Evolutionary conservation across 164 flowering plant genomes (phyloP).

Genomic region (Annona cherimola): DNA sequence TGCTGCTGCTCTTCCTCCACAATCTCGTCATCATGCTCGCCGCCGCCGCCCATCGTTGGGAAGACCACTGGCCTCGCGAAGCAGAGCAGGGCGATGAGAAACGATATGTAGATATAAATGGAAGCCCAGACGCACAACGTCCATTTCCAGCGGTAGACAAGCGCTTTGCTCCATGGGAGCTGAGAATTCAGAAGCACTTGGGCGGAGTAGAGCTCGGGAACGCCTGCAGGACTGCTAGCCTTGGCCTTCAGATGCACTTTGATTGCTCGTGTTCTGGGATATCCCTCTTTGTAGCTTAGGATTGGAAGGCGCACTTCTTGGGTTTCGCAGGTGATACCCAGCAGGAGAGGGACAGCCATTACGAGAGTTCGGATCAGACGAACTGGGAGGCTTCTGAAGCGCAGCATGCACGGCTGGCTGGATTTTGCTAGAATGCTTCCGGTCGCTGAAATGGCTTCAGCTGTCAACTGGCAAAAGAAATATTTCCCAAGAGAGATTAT

Average conservation of each 20-base stretch:
- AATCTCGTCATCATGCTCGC: not conserved
- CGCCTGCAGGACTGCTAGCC: constrained; percentile 42
- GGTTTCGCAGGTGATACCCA: constrained; percentile 58
- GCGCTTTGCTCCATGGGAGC: constrained; percentile 55
- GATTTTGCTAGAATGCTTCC: constrained; percentile 52
- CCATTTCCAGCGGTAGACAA: constrained; percentile 66
- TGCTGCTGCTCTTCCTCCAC: constrained; percentile 1
- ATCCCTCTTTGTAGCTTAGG: constrained; percentile 48
- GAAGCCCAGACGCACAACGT: constrained; percentile 74
- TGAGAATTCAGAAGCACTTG: constrained; percentile 51
- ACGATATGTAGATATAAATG: constrained; percentile 33
- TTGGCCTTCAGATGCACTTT: constrained; percentile 45
- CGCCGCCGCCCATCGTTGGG: constrained; percentile 5
- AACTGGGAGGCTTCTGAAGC: constrained; percentile 58
- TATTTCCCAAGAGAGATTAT: not conserved
- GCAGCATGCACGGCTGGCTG: constrained; percentile 73
- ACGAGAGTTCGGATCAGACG: constrained; percentile 41
- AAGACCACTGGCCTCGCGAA: constrained; percentile 44
- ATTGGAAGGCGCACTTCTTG: constrained; percentile 36
- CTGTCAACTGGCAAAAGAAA: constrained; percentile 40
- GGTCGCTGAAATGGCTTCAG: constrained; percentile 44
- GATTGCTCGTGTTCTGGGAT: constrained; percentile 42
- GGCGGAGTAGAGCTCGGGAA: constrained; percentile 68
- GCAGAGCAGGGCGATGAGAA: constrained; percentile 34
- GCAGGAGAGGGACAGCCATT: constrained; percentile 54